A percentile compares a stretch with the other conserved stretches of the same genome.
phyloP scores from a whole-genome alignment of 1,284 basidiomycete species.

The Anthracocystis setariae region DNA sequence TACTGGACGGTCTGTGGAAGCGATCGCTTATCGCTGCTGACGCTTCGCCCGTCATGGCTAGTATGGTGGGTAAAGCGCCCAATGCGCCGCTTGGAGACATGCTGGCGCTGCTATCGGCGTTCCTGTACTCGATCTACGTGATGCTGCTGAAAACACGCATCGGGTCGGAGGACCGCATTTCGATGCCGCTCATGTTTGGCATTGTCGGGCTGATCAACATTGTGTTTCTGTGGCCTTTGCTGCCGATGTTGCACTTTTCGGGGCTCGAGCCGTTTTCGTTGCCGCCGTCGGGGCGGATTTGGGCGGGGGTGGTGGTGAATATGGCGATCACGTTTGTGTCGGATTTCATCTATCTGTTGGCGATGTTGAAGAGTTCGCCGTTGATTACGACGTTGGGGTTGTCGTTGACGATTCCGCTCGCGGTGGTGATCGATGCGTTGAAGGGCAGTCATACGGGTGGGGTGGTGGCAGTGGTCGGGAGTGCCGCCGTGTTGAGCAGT shows the following conservation, averaged over 20 bases:
- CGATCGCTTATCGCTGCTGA: background rate
- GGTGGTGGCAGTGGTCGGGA: conserved; percentile 47
- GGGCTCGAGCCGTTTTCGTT: conserved; percentile 81
- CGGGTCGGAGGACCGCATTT: conserved; percentile 70
- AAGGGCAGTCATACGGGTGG: conserved; percentile 69
- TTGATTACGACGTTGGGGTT: conserved; percentile 89
- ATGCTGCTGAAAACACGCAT: conserved; percentile 79
- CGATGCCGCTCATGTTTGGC: conserved; percentile 71
- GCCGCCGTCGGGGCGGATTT: conserved; percentile 74
- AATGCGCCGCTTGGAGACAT: conserved; percentile 61
- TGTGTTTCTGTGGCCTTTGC: conserved; percentile 81
- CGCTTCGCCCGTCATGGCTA: background rate
- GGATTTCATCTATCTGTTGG: conserved; percentile 68
- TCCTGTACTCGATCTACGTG: conserved; percentile 87
- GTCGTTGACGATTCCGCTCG: conserved; percentile 91
- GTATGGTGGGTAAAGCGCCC: conserved; percentile 18
- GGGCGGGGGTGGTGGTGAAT: conserved; percentile 80
- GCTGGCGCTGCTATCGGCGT: conserved; percentile 62
- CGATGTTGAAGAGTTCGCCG: conserved; percentile 95
- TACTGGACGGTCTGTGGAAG: conserved; percentile 28
- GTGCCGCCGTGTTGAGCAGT: conserved; percentile 54
- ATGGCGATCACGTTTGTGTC: conserved; percentile 73
- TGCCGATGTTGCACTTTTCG: conserved; percentile 80
- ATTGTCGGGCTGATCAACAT: conserved; percentile 88
- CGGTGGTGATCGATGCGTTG: conserved; percentile 81